Evolutionary conservation across 352 stramenopile genomes (phyloP).

Genomic region (Plasmopara viticola): DNA sequence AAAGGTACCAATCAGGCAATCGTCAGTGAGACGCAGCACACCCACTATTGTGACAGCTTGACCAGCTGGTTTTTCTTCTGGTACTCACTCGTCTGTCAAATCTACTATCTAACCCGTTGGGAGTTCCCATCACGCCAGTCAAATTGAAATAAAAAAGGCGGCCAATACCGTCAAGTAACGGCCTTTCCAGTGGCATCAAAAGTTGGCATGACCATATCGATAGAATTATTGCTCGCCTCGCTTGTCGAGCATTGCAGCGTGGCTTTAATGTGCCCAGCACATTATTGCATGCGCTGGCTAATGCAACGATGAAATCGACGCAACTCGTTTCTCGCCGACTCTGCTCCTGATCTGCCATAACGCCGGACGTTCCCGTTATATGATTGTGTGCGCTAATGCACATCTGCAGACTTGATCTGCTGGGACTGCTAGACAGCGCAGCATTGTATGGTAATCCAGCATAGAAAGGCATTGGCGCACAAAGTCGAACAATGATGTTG

Average conservation of each 20-base stretch:
- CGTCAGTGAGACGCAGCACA: conserved; percentile 6
- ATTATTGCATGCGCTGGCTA: not conserved
- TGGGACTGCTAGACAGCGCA: too few relatives aligned
- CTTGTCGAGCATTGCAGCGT: not conserved
- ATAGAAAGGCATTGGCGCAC: not conserved
- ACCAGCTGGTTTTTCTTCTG: conserved; percentile 10
- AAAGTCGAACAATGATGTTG: not conserved
- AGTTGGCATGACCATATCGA: not conserved
- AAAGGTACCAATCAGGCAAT: not conserved
- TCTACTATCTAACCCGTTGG: conserved; percentile 6
- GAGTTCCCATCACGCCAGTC: conserved; percentile 20
- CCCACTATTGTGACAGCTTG: conserved; percentile 26
- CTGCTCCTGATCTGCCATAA: not conserved
- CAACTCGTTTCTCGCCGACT: not conserved
- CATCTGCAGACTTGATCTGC: not conserved
- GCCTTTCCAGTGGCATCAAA: conserved; percentile 6
- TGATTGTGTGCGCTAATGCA: not conserved
- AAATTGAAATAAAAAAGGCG: conserved; percentile 14
- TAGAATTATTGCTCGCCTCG: not conserved
- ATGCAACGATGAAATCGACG: not conserved
- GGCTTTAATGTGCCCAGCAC: not conserved
- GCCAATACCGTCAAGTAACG: conserved; percentile 10
- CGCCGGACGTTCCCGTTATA: not conserved
- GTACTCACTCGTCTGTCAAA: conserved; percentile 5
- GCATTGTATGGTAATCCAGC: not conserved